phyloP scores from a whole-genome alignment of 1,284 basidiomycete species.

The Austroboletus niveus region DNA sequence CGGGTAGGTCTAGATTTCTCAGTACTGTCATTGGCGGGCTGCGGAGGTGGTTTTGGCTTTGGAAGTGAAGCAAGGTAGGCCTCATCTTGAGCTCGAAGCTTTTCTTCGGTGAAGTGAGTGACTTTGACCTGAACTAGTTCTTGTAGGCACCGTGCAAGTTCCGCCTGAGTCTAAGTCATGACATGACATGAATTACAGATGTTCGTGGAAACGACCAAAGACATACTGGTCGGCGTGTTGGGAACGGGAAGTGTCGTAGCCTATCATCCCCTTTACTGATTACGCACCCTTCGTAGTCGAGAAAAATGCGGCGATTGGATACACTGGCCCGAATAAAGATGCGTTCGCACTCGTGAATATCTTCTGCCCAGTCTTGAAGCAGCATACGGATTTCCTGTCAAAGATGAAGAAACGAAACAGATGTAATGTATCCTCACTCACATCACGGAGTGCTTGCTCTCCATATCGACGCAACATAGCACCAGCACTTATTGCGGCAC shows the following conservation, averaged over 20 bases:
- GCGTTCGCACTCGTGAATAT: conserved; percentile 77
- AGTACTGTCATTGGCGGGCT: conserved; percentile 26
- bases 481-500: conserved; percentile 92
- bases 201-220: not conserved
- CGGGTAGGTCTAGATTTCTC: conserved; percentile 55
- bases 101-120: conserved; percentile 84
- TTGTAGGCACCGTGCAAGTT: conserved; percentile 83
- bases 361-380: conserved; percentile 80
- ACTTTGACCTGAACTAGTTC: conserved; percentile 87
- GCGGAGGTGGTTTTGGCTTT: conserved; percentile 58
- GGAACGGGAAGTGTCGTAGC: conserved; percentile 88
- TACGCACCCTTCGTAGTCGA: conserved; percentile 77
- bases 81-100: conserved; percentile 82
- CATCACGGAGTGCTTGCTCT: conserved; percentile 88
- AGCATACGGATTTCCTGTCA: conserved; percentile 81
- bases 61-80: conserved; percentile 84
- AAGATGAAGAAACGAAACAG: not conserved
- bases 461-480: conserved; percentile 94
- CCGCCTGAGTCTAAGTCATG: conserved; percentile 76
- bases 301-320: conserved; percentile 83
- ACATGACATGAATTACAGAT: conserved; percentile 5
- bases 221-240: conserved; percentile 86
- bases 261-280: conserved; percentile 67
- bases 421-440: conserved; percentile 37
- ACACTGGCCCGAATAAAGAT: conserved; percentile 89